Conservation (phyloP, 2,329 filamentous ascomycete genomes). For the Metarhizium guizhouense region DNA sequence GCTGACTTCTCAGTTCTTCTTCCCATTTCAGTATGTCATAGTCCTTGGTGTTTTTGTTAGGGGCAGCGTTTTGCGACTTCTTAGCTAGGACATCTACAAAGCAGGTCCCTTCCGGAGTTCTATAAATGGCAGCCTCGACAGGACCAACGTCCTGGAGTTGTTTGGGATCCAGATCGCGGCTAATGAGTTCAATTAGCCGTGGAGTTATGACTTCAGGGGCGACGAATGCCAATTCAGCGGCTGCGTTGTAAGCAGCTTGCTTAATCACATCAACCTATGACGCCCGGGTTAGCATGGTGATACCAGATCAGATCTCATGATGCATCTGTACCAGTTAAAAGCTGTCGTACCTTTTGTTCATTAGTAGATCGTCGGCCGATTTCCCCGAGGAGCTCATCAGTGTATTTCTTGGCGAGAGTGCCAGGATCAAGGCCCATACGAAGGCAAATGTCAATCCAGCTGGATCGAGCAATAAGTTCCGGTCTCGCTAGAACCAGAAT, state of each 20-base stretch:
- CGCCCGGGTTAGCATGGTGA: conserved; percentile 6
- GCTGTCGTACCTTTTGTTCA: conserved; percentile 40
- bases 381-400: conserved; percentile 58
- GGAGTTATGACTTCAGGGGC: conserved; percentile 75
- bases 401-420: conserved; percentile 55
- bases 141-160: conserved; percentile 68
- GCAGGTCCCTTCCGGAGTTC: conserved; percentile 77
- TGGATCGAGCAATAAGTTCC: conserved; percentile 66
- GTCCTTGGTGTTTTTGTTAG: conserved; percentile 87
- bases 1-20: conserved; percentile 74
- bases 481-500: conserved; percentile 70
- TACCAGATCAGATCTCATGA: conserved; percentile 9
- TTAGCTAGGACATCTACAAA: conserved; percentile 89
- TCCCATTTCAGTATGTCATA: conserved; percentile 98
- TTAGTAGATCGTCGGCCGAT: conserved; percentile 44
- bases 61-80: conserved; percentile 59
- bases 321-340: background rate
- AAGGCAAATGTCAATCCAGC: conserved; percentile 86
- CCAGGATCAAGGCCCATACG: conserved; percentile 77
- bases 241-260: conserved; percentile 70
- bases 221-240: conserved; percentile 88
- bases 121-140: conserved; percentile 85
- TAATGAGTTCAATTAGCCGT: conserved; percentile 64
- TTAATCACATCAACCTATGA: conserved; percentile 35
- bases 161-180: conserved; percentile 59